Percentiles rank a stretch among this genome's conserved stretches.
These are phyloP conservation scores for Prunus mongolica DNA, from an alignment of 306 rosid species.

Conservation along the genomic window DNA sequence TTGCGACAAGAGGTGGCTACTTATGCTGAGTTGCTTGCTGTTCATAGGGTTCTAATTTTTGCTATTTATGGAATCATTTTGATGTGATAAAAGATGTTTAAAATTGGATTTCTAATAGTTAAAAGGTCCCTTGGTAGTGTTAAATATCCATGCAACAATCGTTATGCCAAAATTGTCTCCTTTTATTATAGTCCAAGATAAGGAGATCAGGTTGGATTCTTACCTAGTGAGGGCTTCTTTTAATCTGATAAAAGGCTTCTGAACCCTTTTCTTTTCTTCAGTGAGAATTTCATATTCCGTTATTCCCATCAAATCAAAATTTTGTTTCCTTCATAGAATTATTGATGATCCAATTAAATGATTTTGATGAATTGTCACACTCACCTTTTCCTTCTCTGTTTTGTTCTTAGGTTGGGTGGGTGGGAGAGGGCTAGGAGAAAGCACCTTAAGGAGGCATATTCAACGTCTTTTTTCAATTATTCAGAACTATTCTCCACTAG, in stretches of 20 bases:
- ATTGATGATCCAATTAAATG: not conserved
- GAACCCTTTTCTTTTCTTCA: not conserved
- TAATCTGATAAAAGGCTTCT: not conserved
- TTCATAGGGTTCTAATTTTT: not conserved
- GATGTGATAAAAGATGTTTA: not conserved
- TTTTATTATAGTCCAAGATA: not conserved
- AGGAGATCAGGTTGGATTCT: not conserved
- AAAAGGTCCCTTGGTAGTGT: not conserved
- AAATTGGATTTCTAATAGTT: not conserved
- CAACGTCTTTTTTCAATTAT: not conserved
- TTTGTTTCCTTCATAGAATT: not conserved
- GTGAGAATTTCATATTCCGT: not conserved
- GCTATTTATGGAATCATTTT: not conserved
- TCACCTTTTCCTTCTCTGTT: not conserved
- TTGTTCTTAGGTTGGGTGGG: not conserved
- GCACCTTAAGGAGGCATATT: not conserved
- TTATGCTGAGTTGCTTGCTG: conserved; percentile 4
- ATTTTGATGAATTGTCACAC: not conserved
- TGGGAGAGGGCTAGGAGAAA: not conserved
- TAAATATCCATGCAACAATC: not conserved
- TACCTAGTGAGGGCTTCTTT: not conserved
- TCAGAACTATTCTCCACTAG: not conserved
- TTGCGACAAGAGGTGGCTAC: not conserved
- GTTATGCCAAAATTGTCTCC: not conserved
- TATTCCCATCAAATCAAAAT: not conserved